Evolutionary conservation across 2,329 filamentous ascomycete genomes (phyloP), one percentile per base, ranked within the genome.

Genomic region (Penicillium sp.): DNA sequence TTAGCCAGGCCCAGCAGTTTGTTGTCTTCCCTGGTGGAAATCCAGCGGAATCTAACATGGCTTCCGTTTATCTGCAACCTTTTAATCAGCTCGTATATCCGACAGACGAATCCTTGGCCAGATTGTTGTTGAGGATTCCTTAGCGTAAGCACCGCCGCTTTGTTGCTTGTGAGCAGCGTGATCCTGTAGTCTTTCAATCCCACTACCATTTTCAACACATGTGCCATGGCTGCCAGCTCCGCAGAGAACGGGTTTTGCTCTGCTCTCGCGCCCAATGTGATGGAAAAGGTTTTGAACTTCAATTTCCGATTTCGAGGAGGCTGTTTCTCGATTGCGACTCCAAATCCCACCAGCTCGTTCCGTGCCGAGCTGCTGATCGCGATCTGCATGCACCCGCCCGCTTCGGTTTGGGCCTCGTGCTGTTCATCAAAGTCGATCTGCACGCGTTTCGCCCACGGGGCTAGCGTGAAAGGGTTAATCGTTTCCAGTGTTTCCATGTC

Each of bases 261-360:
- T 58, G 51, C 47, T 62, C 63, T 64, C 51, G 51, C 48, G 21
- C 58, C 54, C 21, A 67, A 49, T 49, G 55, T 65, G 35, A 59
- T 37, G 33, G 55, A 66, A 14, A 63, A 60, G 50, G 55, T 56
- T 45, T 63, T 66, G 13, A 63, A 48, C 52, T 53, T 66, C 51
- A 56, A 39, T 51, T 66, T 66, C 50, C 52, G 56, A 56, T 66
- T 60, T 2, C 52, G 52, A 47, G 62, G 57, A 39, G 75, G 79
- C 59, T 54, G 69, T 65, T 54, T 56, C 62, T 52, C 66, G 68
- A 50, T 70, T 58, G 48, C 70, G 66, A 53, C 50, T 2, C 61
- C 48, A 55, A 62, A 63, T 50, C 63, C 57, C 39, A 65, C 59
- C 26, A 62, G 21, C 31, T 51, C 50, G 45, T 64, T 66, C 19